Evolutionary conservation across 352 stramenopile species (phyloP).

Genomic region (Peronosclerospora sorghi): DNA sequence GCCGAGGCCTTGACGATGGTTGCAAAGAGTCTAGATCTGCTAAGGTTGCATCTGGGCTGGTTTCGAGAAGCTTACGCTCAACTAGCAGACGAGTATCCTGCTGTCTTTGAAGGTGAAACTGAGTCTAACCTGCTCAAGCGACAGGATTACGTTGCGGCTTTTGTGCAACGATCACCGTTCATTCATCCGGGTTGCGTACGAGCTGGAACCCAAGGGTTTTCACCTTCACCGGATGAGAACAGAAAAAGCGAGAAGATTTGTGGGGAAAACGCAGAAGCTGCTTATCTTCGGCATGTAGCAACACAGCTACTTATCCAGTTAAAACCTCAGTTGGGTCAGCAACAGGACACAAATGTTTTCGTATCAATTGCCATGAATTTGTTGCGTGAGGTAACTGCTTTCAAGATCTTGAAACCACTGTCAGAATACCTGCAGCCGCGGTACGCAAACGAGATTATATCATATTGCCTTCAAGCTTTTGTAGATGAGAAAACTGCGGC

Average conservation of each 20-base stretch:
- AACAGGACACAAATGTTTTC: slow-evolving; percentile 46
- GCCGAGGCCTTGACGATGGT: slow-evolving; percentile 51
- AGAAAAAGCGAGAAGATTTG: slow-evolving; percentile 15
- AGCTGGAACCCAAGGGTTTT: slow-evolving; percentile 1
- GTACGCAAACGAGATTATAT: slow-evolving; percentile 58
- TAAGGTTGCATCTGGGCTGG: slow-evolving; percentile 66
- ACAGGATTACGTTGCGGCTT: slow-evolving; percentile 42
- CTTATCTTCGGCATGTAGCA: slow-evolving; percentile 59
- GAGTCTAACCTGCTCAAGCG: slow-evolving; percentile 38
- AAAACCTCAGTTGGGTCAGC: slow-evolving; percentile 42
- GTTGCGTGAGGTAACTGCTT: slow-evolving; percentile 43
- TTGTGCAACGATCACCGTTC: slow-evolving; percentile 49
- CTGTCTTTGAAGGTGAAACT: slow-evolving; percentile 39
- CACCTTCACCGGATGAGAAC: background rate
- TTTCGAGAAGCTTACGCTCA: slow-evolving; percentile 68
- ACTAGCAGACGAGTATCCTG: slow-evolving; percentile 45
- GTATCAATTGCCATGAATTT: slow-evolving; percentile 59
- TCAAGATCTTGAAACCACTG: slow-evolving; percentile 58
- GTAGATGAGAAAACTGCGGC: slow-evolving; percentile 24
- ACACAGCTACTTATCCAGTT: slow-evolving; percentile 54
- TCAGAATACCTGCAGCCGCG: slow-evolving; percentile 56
- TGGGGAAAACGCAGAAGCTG: slow-evolving; percentile 30
- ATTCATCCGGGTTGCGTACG: slow-evolving; percentile 53
- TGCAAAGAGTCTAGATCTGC: slow-evolving; percentile 48
- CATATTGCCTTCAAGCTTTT: slow-evolving; percentile 29